Conservation (phyloP, 106 monocot genomes). For the Allium sativum region DNA sequence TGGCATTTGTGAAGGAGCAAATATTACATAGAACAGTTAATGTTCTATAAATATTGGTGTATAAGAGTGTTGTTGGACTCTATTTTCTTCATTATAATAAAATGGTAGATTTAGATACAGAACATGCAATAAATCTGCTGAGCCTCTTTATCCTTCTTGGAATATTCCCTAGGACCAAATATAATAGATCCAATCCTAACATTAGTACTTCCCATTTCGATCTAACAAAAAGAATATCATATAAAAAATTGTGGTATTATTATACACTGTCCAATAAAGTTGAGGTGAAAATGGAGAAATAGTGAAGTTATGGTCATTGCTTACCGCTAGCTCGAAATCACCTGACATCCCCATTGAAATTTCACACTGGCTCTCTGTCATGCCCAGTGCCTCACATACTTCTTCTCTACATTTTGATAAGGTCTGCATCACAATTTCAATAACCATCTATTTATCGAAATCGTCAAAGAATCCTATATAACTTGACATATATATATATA, state of each 20-base stretch:
- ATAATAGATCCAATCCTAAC: slow-evolving; percentile 83
- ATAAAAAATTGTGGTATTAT: neutral
- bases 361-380: slow-evolving; percentile 47
- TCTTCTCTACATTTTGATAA: slow-evolving; percentile 43
- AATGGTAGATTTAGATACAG: no score
- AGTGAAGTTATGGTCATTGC: neutral
- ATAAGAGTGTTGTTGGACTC: no score
- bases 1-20: no score
- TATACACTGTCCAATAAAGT: neutral
- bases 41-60: no score
- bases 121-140: no score
- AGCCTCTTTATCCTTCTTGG: slow-evolving; percentile 41
- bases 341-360: slow-evolving; percentile 97
- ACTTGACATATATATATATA: no score
- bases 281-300: no score
- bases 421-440: no score
- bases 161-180: slow-evolving; percentile 83
- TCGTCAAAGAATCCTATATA: no score
- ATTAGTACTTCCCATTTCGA: slow-evolving; percentile 93
- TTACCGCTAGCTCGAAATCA: slow-evolving; percentile 90
- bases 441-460: no score
- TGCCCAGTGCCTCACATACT: slow-evolving; percentile 56
- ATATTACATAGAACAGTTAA: no score
- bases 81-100: no score
- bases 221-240: slow-evolving; percentile 28